These are phyloP conservation scores for Aurantiochytrium sp. DNA, from an alignment of 108 stramenopile genomes.

Conservation along the genomic window DNA sequence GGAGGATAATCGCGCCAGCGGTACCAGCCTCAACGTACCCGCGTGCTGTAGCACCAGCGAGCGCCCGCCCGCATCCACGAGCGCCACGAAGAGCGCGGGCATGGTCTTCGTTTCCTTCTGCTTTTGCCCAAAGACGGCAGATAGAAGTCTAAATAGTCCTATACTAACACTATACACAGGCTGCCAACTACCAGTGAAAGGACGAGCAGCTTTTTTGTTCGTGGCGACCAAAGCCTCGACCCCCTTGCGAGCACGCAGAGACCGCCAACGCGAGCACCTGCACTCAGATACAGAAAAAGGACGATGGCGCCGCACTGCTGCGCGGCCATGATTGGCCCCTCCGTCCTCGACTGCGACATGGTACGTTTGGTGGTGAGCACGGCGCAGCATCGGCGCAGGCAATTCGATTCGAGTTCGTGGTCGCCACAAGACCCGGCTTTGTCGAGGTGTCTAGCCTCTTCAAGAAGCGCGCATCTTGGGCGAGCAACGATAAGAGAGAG, in stretches of 20 bases:
- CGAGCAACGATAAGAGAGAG: too few species aligned
- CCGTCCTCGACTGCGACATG: constrained; percentile 71
- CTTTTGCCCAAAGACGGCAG: background rate
- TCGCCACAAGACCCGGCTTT: background rate
- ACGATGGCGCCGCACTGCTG: constrained; percentile 1
- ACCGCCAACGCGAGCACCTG: background rate
- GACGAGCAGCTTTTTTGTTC: too few species aligned
- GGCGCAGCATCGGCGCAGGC: background rate
- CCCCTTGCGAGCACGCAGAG: background rate
- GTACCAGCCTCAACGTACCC: background rate
- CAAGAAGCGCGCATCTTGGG: too few species aligned
- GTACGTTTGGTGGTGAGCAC: background rate
- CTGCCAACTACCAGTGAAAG: background rate
- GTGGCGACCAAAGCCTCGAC: background rate
- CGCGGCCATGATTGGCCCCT: constrained; percentile 58
- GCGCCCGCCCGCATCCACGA: background rate
- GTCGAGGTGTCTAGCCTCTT: background rate
- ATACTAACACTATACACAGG: too few species aligned
- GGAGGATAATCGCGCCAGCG: background rate
- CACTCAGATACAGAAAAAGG: background rate
- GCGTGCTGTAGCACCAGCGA: background rate
- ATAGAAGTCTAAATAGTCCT: background rate
- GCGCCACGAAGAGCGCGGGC: constrained; percentile 7
- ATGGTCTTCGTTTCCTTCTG: background rate
- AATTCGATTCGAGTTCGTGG: background rate